Evolutionary conservation across 2,329 filamentous ascomycete genomes (phyloP).

Genomic region (Ophiosphaerella korrae): DNA sequence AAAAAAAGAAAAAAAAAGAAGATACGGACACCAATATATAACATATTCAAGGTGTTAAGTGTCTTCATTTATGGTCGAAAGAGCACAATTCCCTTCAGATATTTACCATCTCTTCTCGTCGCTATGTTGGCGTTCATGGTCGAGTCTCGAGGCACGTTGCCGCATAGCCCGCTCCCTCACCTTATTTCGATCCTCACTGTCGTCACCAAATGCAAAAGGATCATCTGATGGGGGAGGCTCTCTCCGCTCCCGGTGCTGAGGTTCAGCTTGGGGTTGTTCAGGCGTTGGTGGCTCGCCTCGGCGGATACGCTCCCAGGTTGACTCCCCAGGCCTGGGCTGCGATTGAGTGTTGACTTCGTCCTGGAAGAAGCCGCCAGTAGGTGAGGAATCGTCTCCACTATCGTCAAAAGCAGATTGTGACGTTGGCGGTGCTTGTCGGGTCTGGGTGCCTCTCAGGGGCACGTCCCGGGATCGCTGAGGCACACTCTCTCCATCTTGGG

Average conservation of each 20-base stretch:
- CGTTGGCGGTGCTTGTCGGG: constrained; percentile 11
- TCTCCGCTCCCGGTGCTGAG: constrained; percentile 29
- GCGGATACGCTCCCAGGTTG: constrained; percentile 53
- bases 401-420: constrained; percentile 24
- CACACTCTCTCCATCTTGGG: constrained; percentile 10
- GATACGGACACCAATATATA: too few relatives aligned
- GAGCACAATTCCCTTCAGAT: neutral
- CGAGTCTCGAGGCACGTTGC: constrained; percentile 57
- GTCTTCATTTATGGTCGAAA: neutral
- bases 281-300: constrained; percentile 33
- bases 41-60: neutral
- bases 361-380: constrained; percentile 44
- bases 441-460: constrained; percentile 6
- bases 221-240: constrained; percentile 47
- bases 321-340: constrained; percentile 37
- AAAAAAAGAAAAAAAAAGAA: too few relatives aligned
- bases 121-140: constrained; percentile 55
- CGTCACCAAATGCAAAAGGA: constrained; percentile 51
- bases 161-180: constrained; percentile 55
- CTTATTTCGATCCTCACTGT: constrained; percentile 50
- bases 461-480: constrained; percentile 14
- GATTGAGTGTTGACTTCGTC: constrained; percentile 31
- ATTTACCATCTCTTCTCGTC: constrained; percentile 40
- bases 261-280: constrained; percentile 19
- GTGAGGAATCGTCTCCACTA: constrained; percentile 38